These are phyloP conservation scores for Wickerhamomyces alni DNA, from an alignment of 805 yeast species.

Conservation along the genomic window DNA sequence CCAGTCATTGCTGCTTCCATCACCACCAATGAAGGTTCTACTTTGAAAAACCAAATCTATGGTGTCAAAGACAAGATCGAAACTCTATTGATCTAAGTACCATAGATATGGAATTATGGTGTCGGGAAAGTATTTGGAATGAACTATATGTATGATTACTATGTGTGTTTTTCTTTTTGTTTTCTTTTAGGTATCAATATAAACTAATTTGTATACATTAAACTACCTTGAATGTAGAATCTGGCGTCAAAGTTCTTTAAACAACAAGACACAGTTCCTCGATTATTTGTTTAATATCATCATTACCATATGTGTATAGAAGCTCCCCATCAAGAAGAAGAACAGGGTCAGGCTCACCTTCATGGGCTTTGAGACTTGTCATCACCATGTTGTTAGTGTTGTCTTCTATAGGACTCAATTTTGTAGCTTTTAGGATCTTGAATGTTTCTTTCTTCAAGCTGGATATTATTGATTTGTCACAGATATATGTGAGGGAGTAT, in stretches of 20 bases:
- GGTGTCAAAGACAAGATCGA: slow-evolving; percentile 99
- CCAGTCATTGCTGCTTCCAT: slow-evolving; percentile 98
- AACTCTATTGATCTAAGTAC: slow-evolving; percentile 76
- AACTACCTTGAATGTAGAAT: not conserved
- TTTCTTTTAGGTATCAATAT: not conserved
- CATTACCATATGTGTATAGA: slow-evolving; percentile 1
- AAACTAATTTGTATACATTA: not conserved
- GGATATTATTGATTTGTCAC: not conserved
- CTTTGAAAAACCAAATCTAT: slow-evolving; percentile 94
- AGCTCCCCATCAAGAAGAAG: not conserved
- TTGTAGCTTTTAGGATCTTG: not conserved
- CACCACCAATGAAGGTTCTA: slow-evolving; percentile 97
- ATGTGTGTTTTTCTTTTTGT: not conserved
- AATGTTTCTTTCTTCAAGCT: not conserved
- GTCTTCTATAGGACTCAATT: not conserved
- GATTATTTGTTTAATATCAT: slow-evolving; percentile 3
- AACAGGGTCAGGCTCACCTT: not conserved
- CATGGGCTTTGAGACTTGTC: not conserved
- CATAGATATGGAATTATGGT: not conserved
- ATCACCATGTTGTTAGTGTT: not conserved
- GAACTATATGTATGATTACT: not conserved
- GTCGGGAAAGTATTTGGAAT: not conserved
- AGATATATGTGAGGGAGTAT: not conserved
- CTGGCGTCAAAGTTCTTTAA: not conserved
- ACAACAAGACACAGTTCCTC: not conserved